Conservation (phyloP, 257 asterid species). For the Vinca minor region DNA sequence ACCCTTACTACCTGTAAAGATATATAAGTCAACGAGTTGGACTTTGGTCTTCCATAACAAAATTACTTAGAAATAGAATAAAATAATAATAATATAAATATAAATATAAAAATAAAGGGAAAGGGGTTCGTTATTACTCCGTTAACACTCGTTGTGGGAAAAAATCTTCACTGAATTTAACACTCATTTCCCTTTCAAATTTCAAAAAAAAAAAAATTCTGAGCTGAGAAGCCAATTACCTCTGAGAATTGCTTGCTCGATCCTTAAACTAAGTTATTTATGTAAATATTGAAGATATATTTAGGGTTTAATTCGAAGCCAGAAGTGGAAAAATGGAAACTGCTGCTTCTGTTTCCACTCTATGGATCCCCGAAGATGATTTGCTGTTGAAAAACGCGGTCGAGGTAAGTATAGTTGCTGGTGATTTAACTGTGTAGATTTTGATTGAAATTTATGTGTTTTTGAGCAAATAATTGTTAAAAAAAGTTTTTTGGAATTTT, state of each 20-base stretch:
- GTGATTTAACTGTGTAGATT: not conserved
- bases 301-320: constrained; percentile 40
- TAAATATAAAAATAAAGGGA: too few species aligned
- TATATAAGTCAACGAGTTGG: not conserved
- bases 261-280: not conserved
- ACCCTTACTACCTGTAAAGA: not conserved
- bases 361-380: constrained; percentile 86
- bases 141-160: too few species aligned
- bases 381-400: constrained; percentile 69
- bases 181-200: not conserved
- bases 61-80: too few species aligned
- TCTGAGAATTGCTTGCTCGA: not conserved
- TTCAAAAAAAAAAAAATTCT: not conserved
- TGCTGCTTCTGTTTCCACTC: constrained; percentile 30
- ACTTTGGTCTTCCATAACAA: not conserved
- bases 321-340: constrained; percentile 38
- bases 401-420: constrained; percentile 44
- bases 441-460: not conserved
- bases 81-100: too few species aligned
- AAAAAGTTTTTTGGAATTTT: too few species aligned
- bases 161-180: not conserved
- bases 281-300: not conserved
- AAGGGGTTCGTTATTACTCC: constrained; percentile 1
- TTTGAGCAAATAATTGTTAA: not conserved
- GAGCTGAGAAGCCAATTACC: not conserved